Conservation (phyloP, 345 rosid species). For the Eucalyptus marginata region DNA sequence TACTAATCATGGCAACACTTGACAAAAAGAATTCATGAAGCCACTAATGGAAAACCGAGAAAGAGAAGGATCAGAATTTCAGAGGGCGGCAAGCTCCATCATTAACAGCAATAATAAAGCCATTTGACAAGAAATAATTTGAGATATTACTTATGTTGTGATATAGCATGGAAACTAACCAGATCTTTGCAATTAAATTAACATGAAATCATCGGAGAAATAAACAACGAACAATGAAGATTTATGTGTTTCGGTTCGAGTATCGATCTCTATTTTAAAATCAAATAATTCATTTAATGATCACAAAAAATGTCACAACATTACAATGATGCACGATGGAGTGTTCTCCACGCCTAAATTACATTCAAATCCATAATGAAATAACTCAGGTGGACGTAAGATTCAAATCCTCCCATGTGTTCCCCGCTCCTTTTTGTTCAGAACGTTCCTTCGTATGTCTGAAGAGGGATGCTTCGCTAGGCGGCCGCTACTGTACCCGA, state of each 20-base stretch:
- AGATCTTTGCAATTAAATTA: neutral
- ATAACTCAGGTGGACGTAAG: neutral
- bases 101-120: neutral
- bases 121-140: neutral
- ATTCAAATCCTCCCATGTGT: neutral
- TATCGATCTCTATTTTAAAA: neutral
- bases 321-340: rapidly evolving
- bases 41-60: neutral
- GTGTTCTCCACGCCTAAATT: neutral
- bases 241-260: rapidly evolving
- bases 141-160: neutral
- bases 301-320: no score
- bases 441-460: neutral
- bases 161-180: neutral
- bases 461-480: neutral
- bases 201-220: neutral
- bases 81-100: neutral
- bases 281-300: neutral
- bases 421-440: neutral
- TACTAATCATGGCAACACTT: neutral
- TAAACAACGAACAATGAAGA: rapidly evolving
- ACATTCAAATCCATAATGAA: no score
- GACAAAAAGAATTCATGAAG: neutral
- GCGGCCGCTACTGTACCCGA: neutral
- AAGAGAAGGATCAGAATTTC: neutral